These are phyloP conservation scores for Ascochyta fabae DNA, from an alignment of 2,329 filamentous ascomycete genomes.

Conservation along the genomic window DNA sequence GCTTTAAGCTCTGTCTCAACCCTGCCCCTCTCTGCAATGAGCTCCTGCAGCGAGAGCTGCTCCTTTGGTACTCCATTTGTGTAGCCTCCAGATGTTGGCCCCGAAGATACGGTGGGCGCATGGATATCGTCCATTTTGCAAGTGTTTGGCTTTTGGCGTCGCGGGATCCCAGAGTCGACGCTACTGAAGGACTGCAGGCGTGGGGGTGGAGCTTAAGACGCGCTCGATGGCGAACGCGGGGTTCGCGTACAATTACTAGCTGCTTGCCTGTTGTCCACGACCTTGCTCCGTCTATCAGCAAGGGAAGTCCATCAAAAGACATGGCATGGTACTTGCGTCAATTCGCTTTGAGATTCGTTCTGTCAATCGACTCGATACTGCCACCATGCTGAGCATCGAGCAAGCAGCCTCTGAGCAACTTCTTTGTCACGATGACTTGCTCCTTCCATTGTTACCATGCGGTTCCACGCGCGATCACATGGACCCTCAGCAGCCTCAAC, in stretches of 20 bases:
- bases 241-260: slow-evolving; percentile 4
- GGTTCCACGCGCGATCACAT: slow-evolving; percentile 14
- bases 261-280: not conserved
- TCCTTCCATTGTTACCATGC: slow-evolving; percentile 14
- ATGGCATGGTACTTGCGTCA: not conserved
- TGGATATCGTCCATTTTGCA: slow-evolving; percentile 76
- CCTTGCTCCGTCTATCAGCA: not conserved
- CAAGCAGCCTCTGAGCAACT: slow-evolving; percentile 4
- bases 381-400: not conserved
- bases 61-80: slow-evolving; percentile 66
- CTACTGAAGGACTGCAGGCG: slow-evolving; percentile 5
- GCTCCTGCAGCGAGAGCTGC: slow-evolving; percentile 75
- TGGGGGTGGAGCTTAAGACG: slow-evolving; percentile 14
- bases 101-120: slow-evolving; percentile 76
- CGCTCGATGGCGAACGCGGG: slow-evolving; percentile 22
- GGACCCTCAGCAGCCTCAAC: slow-evolving; percentile 13
- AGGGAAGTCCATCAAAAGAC: not conserved
- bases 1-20: slow-evolving; percentile 87
- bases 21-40: slow-evolving; percentile 83
- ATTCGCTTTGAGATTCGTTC: too few relatives aligned
- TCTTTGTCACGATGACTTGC: slow-evolving; percentile 19
- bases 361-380: not conserved
- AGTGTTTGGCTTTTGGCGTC: slow-evolving; percentile 59
- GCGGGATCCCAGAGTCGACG: not conserved
- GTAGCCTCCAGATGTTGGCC: slow-evolving; percentile 68